A percentile compares a stretch with the other conserved stretches of the same genome.
Conservation (phyloP, 768 basidiomycete genomes). For the Serendipita vermifera region DNA sequence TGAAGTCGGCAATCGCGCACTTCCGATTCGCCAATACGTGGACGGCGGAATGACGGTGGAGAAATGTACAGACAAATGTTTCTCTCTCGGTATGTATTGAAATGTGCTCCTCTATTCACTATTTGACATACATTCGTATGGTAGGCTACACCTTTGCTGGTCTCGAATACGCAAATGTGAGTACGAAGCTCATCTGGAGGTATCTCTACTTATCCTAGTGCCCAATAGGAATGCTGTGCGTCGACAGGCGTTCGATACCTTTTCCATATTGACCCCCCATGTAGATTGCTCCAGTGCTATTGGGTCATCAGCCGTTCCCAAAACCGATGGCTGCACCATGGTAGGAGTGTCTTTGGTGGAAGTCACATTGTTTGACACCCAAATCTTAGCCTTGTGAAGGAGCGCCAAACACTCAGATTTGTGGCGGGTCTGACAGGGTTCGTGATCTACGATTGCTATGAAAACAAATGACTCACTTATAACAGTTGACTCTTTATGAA, state of each 20-base stretch:
- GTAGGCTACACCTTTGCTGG: not conserved
- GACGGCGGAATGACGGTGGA: not conserved
- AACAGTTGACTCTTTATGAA: too few relatives aligned
- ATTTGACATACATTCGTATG: too few relatives aligned
- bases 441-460: not conserved
- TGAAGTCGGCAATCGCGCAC: not conserved
- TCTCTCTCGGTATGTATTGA: not conserved
- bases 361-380: not conserved
- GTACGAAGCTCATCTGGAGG: not conserved
- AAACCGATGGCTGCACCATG: not conserved
- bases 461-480: too few relatives aligned
- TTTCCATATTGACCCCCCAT: not conserved
- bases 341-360: not conserved
- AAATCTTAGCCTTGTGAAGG: not conserved
- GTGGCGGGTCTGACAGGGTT: not conserved
- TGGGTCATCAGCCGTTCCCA: not conserved
- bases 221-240: not conserved
- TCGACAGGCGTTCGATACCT: not conserved
- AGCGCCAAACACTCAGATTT: not conserved
- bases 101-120: not conserved
- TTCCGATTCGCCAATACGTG: not conserved
- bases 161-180: not conserved
- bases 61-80: not conserved
- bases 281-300: not conserved
- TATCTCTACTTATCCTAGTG: not conserved